Conservation (phyloP, 2,329 filamentous ascomycete genomes). For the Bipolaris victoriae region DNA sequence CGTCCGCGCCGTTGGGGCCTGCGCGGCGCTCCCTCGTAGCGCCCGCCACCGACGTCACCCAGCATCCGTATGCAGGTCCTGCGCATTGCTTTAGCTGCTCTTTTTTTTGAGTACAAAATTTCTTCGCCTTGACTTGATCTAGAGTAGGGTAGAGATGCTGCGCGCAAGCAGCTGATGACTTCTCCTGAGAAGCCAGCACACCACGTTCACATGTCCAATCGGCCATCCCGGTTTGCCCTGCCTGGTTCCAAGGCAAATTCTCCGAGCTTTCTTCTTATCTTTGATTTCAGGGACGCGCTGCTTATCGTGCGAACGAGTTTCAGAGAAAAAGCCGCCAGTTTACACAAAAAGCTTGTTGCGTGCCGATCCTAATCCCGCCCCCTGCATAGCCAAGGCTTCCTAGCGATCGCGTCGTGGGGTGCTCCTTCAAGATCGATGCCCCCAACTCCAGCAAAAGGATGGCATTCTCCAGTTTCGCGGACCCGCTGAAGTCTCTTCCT, state of each 20-base stretch:
- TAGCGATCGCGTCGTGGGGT: constrained; percentile 19
- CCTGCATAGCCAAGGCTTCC: constrained; percentile 17
- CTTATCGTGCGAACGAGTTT: constrained; percentile 22
- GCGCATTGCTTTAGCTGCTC: neutral
- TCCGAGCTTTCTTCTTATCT: constrained; percentile 9
- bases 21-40: neutral
- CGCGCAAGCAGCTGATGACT: neutral
- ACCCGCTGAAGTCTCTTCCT: constrained; percentile 15
- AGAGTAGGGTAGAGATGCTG: neutral
- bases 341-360: constrained; percentile 15
- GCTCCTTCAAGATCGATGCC: constrained; percentile 4
- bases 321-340: constrained; percentile 9
- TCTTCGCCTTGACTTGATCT: constrained; percentile 7
- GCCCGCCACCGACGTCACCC: constrained; percentile 16
- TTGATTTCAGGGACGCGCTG: constrained; percentile 11
- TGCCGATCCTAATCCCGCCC: constrained; percentile 22
- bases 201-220: neutral
- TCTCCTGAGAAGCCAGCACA: neutral
- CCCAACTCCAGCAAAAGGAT: constrained; percentile 7
- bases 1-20: constrained; percentile 6
- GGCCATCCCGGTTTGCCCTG: neutral
- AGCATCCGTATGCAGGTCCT: constrained; percentile 17
- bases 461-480: constrained; percentile 8
- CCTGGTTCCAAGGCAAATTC: neutral
- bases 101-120: neutral